Percentiles rank a stretch among this genome's conserved stretches.
phyloP scores from a whole-genome alignment of 495 filamentous ascomycete genomes.

The Polyplosphaeria fusca region DNA sequence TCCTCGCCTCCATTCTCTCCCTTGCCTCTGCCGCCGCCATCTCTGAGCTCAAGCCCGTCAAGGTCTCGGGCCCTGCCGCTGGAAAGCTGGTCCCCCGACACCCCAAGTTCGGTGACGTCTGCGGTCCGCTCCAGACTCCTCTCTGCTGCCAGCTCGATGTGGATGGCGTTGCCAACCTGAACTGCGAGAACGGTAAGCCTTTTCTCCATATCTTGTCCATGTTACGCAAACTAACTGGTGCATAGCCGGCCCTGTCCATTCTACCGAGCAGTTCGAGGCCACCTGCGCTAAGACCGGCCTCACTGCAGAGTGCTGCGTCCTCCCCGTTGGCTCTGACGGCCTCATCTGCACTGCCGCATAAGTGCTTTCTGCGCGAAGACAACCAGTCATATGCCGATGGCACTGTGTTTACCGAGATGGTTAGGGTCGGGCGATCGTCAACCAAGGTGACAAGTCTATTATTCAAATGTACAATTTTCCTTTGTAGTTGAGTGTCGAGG shows the following conservation, averaged over 20 bases:
- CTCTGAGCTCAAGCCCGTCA: not conserved
- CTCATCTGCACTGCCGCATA: slow-evolving; percentile 12
- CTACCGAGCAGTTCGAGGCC: slow-evolving; percentile 6
- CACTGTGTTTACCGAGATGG: no score
- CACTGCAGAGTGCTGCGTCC: slow-evolving; percentile 9
- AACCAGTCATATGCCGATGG: no score
- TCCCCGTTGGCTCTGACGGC: slow-evolving; percentile 8
- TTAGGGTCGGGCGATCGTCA: no score
- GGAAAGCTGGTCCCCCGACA: not conserved
- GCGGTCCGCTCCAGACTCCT: not conserved
- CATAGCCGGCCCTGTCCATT: not conserved
- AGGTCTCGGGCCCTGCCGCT: not conserved
- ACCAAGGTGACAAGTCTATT: not conserved
- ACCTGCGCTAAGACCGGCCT: not conserved
- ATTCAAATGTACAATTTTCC: not conserved
- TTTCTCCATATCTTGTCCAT: not conserved
- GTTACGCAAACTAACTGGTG: not conserved
- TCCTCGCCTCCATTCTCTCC: slow-evolving; percentile 7
- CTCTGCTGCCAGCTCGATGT: slow-evolving; percentile 15
- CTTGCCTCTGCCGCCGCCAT: slow-evolving; percentile 11
- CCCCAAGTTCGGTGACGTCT: no score
- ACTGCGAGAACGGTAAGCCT: slow-evolving; percentile 6
- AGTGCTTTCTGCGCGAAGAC: no score
- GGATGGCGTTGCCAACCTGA: slow-evolving; percentile 8
- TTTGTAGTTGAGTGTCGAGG: not conserved